Conservation (phyloP, 148 eudicot species). For the Salicornia ramosissima region DNA sequence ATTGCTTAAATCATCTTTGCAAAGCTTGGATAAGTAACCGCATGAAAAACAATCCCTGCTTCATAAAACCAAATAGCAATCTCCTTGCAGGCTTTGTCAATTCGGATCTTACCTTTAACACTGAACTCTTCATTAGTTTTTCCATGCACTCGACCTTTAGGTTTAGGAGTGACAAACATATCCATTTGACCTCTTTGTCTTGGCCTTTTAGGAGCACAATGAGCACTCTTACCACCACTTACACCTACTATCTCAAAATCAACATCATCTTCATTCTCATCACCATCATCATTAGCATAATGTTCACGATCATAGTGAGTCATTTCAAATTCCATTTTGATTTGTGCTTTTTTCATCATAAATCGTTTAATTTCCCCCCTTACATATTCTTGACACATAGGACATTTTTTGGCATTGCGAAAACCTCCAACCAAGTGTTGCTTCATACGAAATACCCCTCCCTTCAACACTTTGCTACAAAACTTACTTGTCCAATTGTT, state of each 20-base stretch:
- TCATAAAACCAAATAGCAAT: conserved; percentile 16
- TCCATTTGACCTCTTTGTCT: too few relatives aligned
- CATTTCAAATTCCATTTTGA: neutral
- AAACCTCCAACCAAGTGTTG: conserved; percentile 1
- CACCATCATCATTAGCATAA: neutral
- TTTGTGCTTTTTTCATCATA: neutral
- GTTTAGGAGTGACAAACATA: too few relatives aligned
- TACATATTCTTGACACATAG: neutral
- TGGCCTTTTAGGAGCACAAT: too few relatives aligned
- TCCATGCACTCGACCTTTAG: too few relatives aligned
- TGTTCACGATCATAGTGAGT: neutral
- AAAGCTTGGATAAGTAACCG: conserved; percentile 6
- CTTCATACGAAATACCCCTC: neutral
- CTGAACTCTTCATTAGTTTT: neutral
- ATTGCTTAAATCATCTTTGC: neutral
- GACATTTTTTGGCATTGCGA: neutral
- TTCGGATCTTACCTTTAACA: too few relatives aligned
- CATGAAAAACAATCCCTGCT: conserved; percentile 9
- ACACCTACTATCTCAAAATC: neutral
- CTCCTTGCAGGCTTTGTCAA: neutral
- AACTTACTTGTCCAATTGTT: neutral
- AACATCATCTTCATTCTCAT: neutral
- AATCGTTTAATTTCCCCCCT: neutral
- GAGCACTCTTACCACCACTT: too few relatives aligned
- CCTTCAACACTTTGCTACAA: neutral